Conservation (phyloP, 2,329 filamentous ascomycete species). For the Pseudopithomyces chartarum region DNA sequence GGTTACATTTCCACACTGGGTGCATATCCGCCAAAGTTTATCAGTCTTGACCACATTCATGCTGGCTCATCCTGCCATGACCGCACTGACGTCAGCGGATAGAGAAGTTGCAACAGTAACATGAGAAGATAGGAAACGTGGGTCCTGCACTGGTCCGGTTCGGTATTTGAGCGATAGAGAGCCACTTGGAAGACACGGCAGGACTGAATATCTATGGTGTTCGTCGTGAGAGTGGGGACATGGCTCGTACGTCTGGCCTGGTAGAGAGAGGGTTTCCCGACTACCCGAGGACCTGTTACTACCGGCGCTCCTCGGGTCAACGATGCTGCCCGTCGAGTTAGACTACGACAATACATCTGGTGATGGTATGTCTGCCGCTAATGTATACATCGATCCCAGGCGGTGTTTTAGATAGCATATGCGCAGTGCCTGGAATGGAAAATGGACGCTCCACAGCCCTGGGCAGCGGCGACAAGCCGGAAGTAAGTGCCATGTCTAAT, state of each 20-base stretch:
- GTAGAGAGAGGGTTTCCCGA: background rate
- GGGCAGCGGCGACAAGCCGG: no score
- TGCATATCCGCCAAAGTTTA: background rate
- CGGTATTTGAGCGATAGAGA: background rate
- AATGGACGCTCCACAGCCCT: no score
- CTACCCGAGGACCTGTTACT: background rate
- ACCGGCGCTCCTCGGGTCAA: background rate
- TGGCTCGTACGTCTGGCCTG: no score
- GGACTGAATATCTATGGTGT: background rate
- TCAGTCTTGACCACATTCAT: conserved; percentile 9
- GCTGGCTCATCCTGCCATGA: conserved; percentile 1
- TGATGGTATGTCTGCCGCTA: no score
- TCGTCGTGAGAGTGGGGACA: no score
- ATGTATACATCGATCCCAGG: no score
- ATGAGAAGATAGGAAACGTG: background rate
- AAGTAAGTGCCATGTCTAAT: no score
- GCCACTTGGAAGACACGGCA: background rate
- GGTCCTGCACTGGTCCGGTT: background rate
- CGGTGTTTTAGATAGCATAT: no score
- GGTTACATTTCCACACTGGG: conserved; percentile 3
- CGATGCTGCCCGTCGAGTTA: background rate
- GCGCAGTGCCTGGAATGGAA: no score
- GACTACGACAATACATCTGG: no score
- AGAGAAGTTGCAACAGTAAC: conserved; percentile 1
- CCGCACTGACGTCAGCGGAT: conserved; percentile 23